A percentile compares a stretch with the other conserved stretches of the same genome.
These are phyloP conservation scores for Hypoxylon fragiforme DNA, from an alignment of 495 filamentous ascomycete species.

Conservation along the genomic window DNA sequence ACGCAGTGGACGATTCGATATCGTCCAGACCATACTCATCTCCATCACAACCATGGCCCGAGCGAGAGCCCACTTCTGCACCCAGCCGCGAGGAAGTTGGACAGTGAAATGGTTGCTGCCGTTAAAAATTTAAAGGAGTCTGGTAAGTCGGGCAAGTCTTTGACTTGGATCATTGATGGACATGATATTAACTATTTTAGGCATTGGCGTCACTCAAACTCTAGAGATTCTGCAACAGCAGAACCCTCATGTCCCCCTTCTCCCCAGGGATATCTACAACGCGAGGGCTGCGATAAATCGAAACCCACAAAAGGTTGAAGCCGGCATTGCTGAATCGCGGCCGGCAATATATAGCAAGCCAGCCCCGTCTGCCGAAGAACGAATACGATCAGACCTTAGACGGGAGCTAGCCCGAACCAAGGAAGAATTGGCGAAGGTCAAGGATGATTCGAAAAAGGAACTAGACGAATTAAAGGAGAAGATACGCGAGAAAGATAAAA, in stretches of 20 bases:
- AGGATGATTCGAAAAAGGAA: constrained; percentile 51
- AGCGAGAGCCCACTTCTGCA: constrained; percentile 60
- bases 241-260: constrained; percentile 55
- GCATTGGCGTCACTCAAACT: constrained; percentile 58
- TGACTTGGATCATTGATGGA: background rate
- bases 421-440: constrained; percentile 52
- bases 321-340: constrained; percentile 53
- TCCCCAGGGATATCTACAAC: constrained; percentile 62
- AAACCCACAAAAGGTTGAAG: constrained; percentile 57
- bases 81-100: constrained; percentile 58
- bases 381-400: constrained; percentile 56
- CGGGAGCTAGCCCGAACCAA: constrained; percentile 53
- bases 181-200: constrained; percentile 40
- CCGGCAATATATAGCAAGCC: constrained; percentile 61
- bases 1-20: constrained; percentile 61
- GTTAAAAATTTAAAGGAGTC: constrained; percentile 59
- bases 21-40: constrained; percentile 52
- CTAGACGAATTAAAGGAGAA: constrained; percentile 53
- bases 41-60: constrained; percentile 58
- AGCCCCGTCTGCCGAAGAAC: constrained; percentile 57
- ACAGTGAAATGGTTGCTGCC: constrained; percentile 60
- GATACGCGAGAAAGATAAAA: constrained; percentile 55
- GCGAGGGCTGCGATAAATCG: constrained; percentile 60
- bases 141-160: constrained; percentile 47
- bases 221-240: constrained; percentile 59